Conservation (phyloP, 208 protist genomes). For the Leishmania tarentolae region DNA sequence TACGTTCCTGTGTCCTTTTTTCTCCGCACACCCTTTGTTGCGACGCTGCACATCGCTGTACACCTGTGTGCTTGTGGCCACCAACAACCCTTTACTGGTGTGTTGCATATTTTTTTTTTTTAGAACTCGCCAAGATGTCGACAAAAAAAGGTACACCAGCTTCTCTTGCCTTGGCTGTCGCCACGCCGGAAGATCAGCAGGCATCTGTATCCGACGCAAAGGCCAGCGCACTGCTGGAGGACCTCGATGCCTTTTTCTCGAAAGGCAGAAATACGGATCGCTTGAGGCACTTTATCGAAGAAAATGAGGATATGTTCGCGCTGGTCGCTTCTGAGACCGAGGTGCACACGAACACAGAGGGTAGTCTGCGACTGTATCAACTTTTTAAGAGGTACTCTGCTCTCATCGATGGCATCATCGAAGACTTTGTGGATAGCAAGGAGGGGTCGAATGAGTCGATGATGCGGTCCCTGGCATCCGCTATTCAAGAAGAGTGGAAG, state of each 20-base stretch:
- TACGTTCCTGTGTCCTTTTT: background rate
- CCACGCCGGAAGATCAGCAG: background rate
- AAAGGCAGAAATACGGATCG: slow-evolving; percentile 62
- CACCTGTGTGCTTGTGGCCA: background rate
- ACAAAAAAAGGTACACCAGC: background rate
- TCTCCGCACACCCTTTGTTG: background rate
- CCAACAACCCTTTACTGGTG: background rate
- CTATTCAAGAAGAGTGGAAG: slow-evolving; percentile 55
- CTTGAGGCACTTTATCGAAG: slow-evolving; percentile 60
- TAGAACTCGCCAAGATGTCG: background rate
- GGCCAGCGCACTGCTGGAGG: slow-evolving; percentile 34
- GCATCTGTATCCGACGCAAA: background rate
- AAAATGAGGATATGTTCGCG: slow-evolving; percentile 41
- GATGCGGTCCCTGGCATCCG: slow-evolving; percentile 42
- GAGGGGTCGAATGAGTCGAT: slow-evolving; percentile 5
- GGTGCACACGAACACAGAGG: slow-evolving; percentile 41
- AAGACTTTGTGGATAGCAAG: slow-evolving; percentile 46
- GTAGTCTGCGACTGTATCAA: slow-evolving; percentile 54
- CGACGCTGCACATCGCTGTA: background rate
- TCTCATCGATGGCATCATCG: slow-evolving; percentile 59
- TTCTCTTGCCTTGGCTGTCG: background rate
- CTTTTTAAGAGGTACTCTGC: slow-evolving; percentile 60
- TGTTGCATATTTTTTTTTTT: background rate
- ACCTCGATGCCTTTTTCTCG: slow-evolving; percentile 73
- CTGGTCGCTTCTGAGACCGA: slow-evolving; percentile 17